Conservation (phyloP, 257 asterid genomes). For the Gentiana macrophylla region DNA sequence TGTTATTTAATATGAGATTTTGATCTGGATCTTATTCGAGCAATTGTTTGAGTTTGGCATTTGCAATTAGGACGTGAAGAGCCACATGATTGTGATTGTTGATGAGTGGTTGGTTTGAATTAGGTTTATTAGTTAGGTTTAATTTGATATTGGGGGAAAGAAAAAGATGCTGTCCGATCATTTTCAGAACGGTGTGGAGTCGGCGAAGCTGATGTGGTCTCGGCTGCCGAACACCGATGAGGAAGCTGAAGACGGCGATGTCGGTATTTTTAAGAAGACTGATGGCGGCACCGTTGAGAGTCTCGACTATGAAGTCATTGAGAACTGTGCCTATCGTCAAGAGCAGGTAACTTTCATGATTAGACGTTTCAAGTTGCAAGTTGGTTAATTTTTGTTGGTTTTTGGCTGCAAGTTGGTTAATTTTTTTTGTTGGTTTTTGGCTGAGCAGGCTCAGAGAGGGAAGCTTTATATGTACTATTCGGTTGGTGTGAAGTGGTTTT, state of each 20-base stretch:
- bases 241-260: slow-evolving; percentile 29
- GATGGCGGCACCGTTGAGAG: slow-evolving; percentile 60
- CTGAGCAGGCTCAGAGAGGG: slow-evolving; percentile 71
- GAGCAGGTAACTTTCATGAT: slow-evolving; percentile 55
- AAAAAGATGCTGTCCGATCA: slow-evolving; percentile 63
- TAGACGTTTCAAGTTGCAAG: not conserved
- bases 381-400: slow-evolving; percentile 1
- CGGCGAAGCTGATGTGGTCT: slow-evolving; percentile 83
- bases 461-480: slow-evolving; percentile 71
- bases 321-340: slow-evolving; percentile 68
- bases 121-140: slow-evolving; percentile 3
- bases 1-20: not conserved
- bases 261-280: slow-evolving; percentile 25
- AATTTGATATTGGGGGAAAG: not conserved
- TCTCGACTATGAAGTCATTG: slow-evolving; percentile 95
- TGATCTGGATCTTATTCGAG: slow-evolving; percentile 7
- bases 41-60: not conserved
- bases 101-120: slow-evolving; percentile 2
- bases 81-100: not conserved
- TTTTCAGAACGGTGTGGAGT: slow-evolving; percentile 74
- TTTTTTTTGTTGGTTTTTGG: slow-evolving; percentile 16
- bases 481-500: slow-evolving; percentile 76
- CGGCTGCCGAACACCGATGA: slow-evolving; percentile 72
- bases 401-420: not conserved
- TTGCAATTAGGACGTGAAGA: not conserved